phyloP scores from a whole-genome alignment of 2,329 filamentous ascomycete genomes.

The Lachnum nothofagi region DNA sequence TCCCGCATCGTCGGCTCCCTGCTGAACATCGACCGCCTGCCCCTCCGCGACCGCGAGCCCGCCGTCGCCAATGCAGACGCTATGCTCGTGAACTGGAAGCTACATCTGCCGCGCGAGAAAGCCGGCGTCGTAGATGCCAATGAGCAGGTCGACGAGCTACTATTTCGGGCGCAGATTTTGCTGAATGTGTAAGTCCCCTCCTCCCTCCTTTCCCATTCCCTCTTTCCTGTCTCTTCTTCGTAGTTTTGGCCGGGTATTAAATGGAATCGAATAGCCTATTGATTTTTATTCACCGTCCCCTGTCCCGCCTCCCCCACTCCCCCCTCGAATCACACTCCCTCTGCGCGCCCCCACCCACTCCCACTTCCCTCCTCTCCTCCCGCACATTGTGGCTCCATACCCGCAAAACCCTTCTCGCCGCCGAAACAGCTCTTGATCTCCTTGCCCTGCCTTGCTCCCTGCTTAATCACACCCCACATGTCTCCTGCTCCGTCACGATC shows the following conservation, averaged over 20 bases:
- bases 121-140: constrained; percentile 36
- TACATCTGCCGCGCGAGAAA: constrained; percentile 38
- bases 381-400: constrained; percentile 40
- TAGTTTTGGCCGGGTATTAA: too few relatives aligned
- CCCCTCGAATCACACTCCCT: constrained; percentile 19
- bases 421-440: constrained; percentile 52
- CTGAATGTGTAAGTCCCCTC: constrained; percentile 34
- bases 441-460: constrained; percentile 51
- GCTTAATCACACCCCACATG: constrained; percentile 52
- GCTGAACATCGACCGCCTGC: constrained; percentile 29
- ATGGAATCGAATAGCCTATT: too few relatives aligned
- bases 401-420: constrained; percentile 53
- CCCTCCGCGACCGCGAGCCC: constrained; percentile 21
- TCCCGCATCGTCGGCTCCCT: constrained; percentile 34
- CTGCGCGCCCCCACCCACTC: constrained; percentile 22
- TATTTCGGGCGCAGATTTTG: constrained; percentile 35
- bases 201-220: too few relatives aligned
- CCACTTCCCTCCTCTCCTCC: constrained; percentile 3
- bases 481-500: constrained; percentile 51
- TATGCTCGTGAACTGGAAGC: constrained; percentile 36
- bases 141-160: constrained; percentile 36
- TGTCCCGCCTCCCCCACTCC: constrained; percentile 23
- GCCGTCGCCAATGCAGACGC: constrained; percentile 35
- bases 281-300: constrained; percentile 25
- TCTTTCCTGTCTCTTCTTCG: not conserved